Evolutionary conservation across 78 protist genomes (phyloP).

Genomic region (Polysphondylium violaceum): DNA sequence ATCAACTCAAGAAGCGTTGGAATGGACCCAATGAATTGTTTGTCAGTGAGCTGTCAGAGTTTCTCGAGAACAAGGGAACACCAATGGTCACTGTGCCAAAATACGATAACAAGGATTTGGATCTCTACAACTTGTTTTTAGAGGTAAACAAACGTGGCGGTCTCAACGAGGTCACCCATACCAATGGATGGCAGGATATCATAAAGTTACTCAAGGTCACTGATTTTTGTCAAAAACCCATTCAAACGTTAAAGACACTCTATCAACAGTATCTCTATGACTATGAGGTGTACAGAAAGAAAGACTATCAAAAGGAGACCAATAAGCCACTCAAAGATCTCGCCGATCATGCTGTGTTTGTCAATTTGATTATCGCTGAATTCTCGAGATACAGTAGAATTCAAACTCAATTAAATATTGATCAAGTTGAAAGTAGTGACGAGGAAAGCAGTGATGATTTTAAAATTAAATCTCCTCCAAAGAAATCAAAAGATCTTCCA

Average conservation of each 20-base stretch:
- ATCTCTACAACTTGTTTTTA: conserved; percentile 40
- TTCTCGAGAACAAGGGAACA: conserved; percentile 35
- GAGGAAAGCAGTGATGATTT: conserved; percentile 3
- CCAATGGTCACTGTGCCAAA: conserved; percentile 39
- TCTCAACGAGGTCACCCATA: conserved; percentile 3
- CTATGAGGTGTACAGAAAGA: neutral
- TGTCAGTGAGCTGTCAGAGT: conserved; percentile 21
- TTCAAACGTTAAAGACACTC: conserved; percentile 31
- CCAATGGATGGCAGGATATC: conserved; percentile 41
- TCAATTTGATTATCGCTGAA: conserved; percentile 22
- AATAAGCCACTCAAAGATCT: neutral
- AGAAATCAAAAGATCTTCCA: neutral
- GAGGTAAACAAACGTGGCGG: conserved; percentile 78
- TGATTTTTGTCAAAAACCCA: conserved; percentile 58
- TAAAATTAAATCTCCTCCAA: no score
- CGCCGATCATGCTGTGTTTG: neutral
- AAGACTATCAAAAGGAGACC: neutral
- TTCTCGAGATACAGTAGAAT: conserved; percentile 17
- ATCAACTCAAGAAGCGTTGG: conserved; percentile 76
- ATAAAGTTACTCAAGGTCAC: conserved; percentile 26
- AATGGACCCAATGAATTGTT: conserved; percentile 74
- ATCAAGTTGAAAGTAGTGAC: neutral
- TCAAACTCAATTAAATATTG: conserved; percentile 20
- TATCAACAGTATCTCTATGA: conserved; percentile 51
- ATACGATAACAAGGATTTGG: conserved; percentile 76